phyloP scores from a whole-genome alignment of 2,329 filamentous ascomycete genomes.

The Colletotrichum phormii region DNA sequence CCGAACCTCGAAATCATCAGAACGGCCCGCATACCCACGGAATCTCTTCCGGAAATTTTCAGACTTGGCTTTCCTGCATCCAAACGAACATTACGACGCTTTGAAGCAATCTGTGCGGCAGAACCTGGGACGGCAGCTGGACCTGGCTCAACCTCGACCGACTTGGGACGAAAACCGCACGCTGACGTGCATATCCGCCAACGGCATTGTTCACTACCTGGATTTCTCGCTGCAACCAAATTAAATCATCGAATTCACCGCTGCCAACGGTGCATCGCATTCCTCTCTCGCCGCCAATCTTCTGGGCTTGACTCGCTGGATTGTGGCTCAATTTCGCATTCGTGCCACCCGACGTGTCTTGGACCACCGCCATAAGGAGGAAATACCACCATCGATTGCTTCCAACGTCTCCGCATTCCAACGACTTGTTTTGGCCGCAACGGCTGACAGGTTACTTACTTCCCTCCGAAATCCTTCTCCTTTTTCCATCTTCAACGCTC shows the following conservation, averaged over 20 bases:
- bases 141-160: constrained; percentile 14
- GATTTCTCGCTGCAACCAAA: neutral
- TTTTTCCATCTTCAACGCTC: neutral
- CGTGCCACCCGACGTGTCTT: constrained; percentile 1
- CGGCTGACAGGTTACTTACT: neutral
- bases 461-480: constrained; percentile 1
- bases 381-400: constrained; percentile 26
- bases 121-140: constrained; percentile 34
- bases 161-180: constrained; percentile 28
- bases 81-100: constrained; percentile 9
- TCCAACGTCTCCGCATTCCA: constrained; percentile 32
- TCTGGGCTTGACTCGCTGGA: constrained; percentile 10
- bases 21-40: neutral
- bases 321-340: constrained; percentile 28
- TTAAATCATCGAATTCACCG: neutral
- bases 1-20: neutral
- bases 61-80: constrained; percentile 16
- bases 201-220: neutral
- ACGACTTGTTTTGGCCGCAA: constrained; percentile 13
- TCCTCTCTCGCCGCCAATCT: neutral
- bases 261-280: neutral
- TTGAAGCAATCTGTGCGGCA: constrained; percentile 17
- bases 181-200: neutral
- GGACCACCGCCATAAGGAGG: constrained; percentile 3
- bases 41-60: neutral